Percentiles rank a stretch among this genome's conserved stretches.
Evolutionary conservation across 305 asterid genomes (phyloP).

Genomic region (Fraxinus velutina): DNA sequence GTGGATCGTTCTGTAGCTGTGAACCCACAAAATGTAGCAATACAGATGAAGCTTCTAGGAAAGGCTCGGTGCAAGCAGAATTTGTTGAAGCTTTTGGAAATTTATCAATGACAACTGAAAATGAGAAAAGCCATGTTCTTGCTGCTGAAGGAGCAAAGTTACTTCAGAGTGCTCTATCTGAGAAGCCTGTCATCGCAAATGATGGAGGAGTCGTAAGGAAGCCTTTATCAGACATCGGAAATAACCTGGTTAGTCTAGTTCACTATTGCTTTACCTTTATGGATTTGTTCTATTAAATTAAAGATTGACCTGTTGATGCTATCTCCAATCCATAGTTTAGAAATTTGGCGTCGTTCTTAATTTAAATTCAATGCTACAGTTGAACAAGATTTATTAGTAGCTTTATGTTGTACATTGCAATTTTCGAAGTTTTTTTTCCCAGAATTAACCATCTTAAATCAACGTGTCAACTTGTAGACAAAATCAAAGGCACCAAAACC

Average conservation of each 20-base stretch:
- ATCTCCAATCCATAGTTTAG: neutral
- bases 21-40: conserved; percentile 60
- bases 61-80: conserved; percentile 25
- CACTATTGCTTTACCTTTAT: neutral
- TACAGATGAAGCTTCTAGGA: conserved; percentile 25
- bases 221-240: conserved; percentile 91
- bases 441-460: neutral
- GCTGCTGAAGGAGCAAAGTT: conserved; percentile 82
- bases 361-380: neutral
- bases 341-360: neutral
- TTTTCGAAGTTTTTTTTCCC: neutral
- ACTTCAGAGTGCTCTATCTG: conserved; percentile 78
- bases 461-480: conserved; percentile 36
- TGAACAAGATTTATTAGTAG: neutral
- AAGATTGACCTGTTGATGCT: neutral
- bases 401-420: neutral
- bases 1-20: conserved; percentile 60
- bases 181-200: conserved; percentile 36
- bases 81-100: conserved; percentile 21
- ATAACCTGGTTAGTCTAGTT: conserved; percentile 51
- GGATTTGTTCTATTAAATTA: neutral
- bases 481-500: conserved; percentile 57
- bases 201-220: conserved; percentile 48
- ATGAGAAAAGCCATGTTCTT: conserved; percentile 40
- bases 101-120: conserved; percentile 35